Conservation (phyloP, 1,139 yeast species). For the Scheffersomyces cryptocercus region DNA sequence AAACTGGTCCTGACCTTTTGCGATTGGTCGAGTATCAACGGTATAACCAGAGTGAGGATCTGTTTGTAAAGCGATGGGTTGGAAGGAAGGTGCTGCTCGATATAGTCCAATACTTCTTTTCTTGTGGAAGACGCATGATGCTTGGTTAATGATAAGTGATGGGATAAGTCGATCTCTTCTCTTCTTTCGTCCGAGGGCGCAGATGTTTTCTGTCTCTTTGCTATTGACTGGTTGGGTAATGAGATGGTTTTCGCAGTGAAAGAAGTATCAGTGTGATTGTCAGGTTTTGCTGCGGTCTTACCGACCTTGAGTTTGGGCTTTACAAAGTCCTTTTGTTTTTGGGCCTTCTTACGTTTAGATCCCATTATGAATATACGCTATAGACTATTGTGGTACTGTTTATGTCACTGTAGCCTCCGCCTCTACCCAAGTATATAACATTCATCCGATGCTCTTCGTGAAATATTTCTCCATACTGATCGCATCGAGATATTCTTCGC, state of each 20-base stretch:
- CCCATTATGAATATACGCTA: conserved; percentile 36
- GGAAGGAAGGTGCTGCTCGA: conserved; percentile 49
- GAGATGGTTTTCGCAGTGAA: conserved; percentile 76
- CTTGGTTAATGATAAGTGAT: conserved; percentile 64
- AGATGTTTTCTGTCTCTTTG: conserved; percentile 16
- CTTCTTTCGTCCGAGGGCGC: conserved; percentile 13
- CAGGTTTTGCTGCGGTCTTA: conserved; percentile 67
- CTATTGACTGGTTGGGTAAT: conserved; percentile 56
- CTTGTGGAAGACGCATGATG: conserved; percentile 78
- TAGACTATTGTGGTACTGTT: too few species aligned
- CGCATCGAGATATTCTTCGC: too few species aligned
- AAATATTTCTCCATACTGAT: too few species aligned
- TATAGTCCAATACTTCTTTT: conserved; percentile 64
- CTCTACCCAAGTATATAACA: too few species aligned
- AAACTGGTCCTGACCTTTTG: conserved; percentile 64
- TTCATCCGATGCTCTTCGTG: too few species aligned
- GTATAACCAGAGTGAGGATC: conserved; percentile 56
- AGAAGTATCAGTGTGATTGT: conserved; percentile 81
- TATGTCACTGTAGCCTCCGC: too few species aligned
- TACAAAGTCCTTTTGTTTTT: conserved; percentile 71
- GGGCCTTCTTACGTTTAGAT: conserved; percentile 60
- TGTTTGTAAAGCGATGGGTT: conserved; percentile 58
- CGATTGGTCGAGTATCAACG: conserved; percentile 63
- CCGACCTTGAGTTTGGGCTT: conserved; percentile 90
- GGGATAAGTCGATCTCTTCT: conserved; percentile 50